Percentiles rank a stretch among this genome's conserved stretches.
Evolutionary conservation across 2,329 filamentous ascomycete species (phyloP).

Genomic region (Paracorniculantispora psalliotae): DNA sequence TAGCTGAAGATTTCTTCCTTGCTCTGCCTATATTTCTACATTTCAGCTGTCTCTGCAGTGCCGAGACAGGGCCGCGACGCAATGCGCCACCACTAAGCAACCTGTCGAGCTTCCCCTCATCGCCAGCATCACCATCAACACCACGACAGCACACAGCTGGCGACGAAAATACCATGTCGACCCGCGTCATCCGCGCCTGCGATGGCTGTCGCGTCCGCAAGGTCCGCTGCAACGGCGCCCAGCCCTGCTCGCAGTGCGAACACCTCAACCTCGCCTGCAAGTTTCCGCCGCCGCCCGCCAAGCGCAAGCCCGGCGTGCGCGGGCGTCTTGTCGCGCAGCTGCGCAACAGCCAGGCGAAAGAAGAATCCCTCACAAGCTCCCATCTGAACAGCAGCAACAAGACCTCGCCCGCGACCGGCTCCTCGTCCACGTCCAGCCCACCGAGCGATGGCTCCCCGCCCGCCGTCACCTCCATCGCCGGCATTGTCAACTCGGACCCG

Average conservation of each 20-base stretch:
- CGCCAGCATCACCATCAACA: neutral
- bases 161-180: slow-evolving; percentile 2
- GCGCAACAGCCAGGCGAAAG: slow-evolving; percentile 20
- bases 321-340: slow-evolving; percentile 32
- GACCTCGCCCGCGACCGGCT: neutral
- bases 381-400: neutral
- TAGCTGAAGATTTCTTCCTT: too few relatives aligned
- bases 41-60: neutral
- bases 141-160: neutral
- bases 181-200: slow-evolving; percentile 25
- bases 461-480: slow-evolving; percentile 23
- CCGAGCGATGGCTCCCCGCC: slow-evolving; percentile 15
- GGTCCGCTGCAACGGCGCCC: slow-evolving; percentile 31
- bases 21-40: neutral
- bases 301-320: slow-evolving; percentile 30
- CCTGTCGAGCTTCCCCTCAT: neutral
- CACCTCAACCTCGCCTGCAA: slow-evolving; percentile 31
- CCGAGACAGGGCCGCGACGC: too few relatives aligned
- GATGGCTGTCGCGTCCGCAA: slow-evolving; percentile 35
- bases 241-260: slow-evolving; percentile 32
- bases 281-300: slow-evolving; percentile 28
- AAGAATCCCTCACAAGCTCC: neutral
- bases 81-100: too few relatives aligned
- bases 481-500: slow-evolving; percentile 20
- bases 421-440: neutral